These are phyloP conservation scores for Apiospora arundinis DNA, from an alignment of 2,329 filamentous ascomycete genomes.

Conservation along the genomic window DNA sequence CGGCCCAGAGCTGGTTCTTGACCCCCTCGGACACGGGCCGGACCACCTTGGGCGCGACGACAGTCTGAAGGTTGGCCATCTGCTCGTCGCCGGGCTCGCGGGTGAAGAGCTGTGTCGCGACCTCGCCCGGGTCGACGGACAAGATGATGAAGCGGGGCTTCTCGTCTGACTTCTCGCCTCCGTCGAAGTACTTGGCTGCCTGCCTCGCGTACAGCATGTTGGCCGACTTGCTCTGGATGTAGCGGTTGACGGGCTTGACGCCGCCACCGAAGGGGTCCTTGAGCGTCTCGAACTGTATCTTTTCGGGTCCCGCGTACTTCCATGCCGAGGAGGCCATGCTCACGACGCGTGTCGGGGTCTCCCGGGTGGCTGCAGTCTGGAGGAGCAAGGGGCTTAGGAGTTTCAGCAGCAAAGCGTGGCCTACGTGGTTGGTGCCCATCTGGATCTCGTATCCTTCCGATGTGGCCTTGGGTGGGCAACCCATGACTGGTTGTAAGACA, in stretches of 20 bases:
- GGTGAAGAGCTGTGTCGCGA: constrained; percentile 20
- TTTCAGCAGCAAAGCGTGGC: constrained; percentile 47
- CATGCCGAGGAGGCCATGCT: constrained; percentile 25
- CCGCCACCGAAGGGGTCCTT: constrained; percentile 17
- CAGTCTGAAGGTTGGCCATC: not conserved
- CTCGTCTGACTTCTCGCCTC: not conserved
- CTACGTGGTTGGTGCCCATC: constrained; percentile 52
- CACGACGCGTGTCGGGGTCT: constrained; percentile 25
- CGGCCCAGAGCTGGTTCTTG: constrained; percentile 47
- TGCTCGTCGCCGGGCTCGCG: not conserved
- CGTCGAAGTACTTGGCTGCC: constrained; percentile 20
- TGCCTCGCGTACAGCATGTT: constrained; percentile 27
- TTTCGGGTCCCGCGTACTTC: not conserved
- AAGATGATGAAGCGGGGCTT: not conserved
- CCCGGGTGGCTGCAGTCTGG: constrained; percentile 15
- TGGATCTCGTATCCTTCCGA: constrained; percentile 50
- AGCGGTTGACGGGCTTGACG: constrained; percentile 22
- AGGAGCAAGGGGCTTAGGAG: constrained; percentile 24
- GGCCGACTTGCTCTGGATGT: constrained; percentile 31
- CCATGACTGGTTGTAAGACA: constrained; percentile 36
- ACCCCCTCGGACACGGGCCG: constrained; percentile 40
- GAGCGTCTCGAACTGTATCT: constrained; percentile 6
- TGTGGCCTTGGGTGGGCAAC: constrained; percentile 38
- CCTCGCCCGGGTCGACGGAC: constrained; percentile 24
- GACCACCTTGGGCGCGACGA: not conserved